Evolutionary conservation across 345 rosid genomes (phyloP), one percentile per base, ranked within the genome.

Genomic region (Bretschneidera sinensis): DNA sequence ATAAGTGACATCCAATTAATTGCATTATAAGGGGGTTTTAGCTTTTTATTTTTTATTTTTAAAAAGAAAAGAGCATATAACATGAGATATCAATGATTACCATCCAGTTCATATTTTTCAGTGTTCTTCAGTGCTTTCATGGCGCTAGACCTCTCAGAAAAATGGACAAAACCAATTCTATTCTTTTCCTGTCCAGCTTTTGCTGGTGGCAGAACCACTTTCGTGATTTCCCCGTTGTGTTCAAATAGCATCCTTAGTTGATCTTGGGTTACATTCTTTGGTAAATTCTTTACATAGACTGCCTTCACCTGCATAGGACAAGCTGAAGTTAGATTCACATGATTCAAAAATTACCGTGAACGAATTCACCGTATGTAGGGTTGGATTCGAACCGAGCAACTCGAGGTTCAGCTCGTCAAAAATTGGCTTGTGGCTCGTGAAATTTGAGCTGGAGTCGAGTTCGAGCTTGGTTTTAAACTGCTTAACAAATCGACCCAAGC

Each of bases 91-190:
- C 43, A 59, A 43, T 54, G 35, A 59, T 74, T 55, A 84, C 94
- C 94, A 60, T 76, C 84, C 28, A 86, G 71, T 74, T 86, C 84
- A 57, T 83, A 84, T 81, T 73, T 83, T 66, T 84, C 89, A 31
- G 84, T 73, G 65, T 77, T 72, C 56, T 84, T 73, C 55, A 84
- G 34, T 18, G 85, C 89, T 62, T 84, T 81, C 85, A 84, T 73
- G 22, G 85, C 81, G 71, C 80, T 74, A 20, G 89, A 80, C 71
- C 94, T 81, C 72, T 86, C 89, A 0, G 84, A 74, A 69, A 78
- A 86, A 74, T 86, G 94, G 21, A 86, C 69, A 65, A 84, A 86
- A 55, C 81, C 94, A 66, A 83, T 76, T 73, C 89, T 78, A 67
- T 79, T 79, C 52, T 68, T 81, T 69, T 81, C 88, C 62, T 80